Evolutionary conservation across 2,329 filamentous ascomycete species (phyloP).

Genomic region (Sarocladium oryzae): DNA sequence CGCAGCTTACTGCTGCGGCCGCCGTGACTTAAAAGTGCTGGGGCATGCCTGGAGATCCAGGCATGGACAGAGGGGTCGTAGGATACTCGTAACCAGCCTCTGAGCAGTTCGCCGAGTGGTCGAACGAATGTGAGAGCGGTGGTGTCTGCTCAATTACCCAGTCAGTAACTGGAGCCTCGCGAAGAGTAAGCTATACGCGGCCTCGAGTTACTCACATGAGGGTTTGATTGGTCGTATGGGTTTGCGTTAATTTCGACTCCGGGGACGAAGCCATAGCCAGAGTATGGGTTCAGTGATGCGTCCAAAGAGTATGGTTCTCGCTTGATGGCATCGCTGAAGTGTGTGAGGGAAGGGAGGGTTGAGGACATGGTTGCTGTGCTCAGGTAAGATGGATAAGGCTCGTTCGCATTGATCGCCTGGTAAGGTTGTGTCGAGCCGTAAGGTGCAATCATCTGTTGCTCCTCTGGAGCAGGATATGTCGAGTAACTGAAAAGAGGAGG

Average conservation of each 20-base stretch:
- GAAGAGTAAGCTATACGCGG: conserved; percentile 33
- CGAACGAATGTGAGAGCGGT: conserved; percentile 67
- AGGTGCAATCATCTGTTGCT: conserved; percentile 49
- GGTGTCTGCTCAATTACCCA: conserved; percentile 55
- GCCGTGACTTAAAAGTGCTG: conserved; percentile 16
- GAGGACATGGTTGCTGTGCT: conserved; percentile 45
- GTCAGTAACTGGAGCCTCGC: conserved; percentile 43
- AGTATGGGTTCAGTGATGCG: conserved; percentile 56
- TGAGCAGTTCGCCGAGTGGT: conserved; percentile 58
- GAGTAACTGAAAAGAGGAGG: conserved; percentile 64
- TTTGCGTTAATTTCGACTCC: conserved; percentile 56
- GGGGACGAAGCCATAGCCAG: conserved; percentile 57
- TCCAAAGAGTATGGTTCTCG: conserved; percentile 54
- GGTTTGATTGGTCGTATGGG: conserved; percentile 60
- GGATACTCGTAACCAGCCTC: conserved; percentile 60
- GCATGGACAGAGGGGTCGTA: conserved; percentile 67
- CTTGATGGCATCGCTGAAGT: conserved; percentile 61
- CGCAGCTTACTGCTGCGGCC: not conserved
- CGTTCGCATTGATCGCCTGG: conserved; percentile 43
- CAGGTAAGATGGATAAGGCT: conserved; percentile 52
- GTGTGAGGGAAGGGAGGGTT: conserved; percentile 58
- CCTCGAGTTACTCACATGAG: conserved; percentile 61
- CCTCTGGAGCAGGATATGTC: conserved; percentile 60
- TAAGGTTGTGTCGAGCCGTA: conserved; percentile 50
- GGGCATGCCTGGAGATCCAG: conserved; percentile 55